Evolutionary conservation across 495 filamentous ascomycete species (phyloP).

Genomic region (Neurospora pannonica): DNA sequence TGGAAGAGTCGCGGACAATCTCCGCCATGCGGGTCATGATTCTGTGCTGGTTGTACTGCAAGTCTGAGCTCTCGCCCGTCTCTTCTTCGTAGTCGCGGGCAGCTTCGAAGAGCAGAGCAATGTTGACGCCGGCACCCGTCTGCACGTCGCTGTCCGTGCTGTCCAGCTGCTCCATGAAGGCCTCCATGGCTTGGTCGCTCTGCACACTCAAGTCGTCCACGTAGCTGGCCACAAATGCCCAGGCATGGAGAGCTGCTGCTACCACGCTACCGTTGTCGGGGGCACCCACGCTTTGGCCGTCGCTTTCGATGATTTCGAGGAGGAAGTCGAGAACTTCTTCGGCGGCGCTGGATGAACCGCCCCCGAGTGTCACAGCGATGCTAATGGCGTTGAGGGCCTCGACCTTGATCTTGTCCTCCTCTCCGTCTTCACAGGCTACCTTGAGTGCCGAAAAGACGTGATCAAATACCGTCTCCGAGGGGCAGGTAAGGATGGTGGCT

Average conservation of each 20-base stretch:
- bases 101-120: conserved; percentile 82
- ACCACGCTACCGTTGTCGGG: conserved; percentile 69
- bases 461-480: conserved; percentile 62
- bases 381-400: conserved; percentile 68
- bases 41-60: conserved; percentile 43
- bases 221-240: conserved; percentile 78
- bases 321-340: conserved; percentile 74
- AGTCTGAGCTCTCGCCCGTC: conserved; percentile 38
- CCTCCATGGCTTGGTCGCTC: conserved; percentile 68
- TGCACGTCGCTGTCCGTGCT: conserved; percentile 69
- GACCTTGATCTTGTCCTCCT: conserved; percentile 54
- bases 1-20: conserved; percentile 51
- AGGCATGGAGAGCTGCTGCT: conserved; percentile 72
- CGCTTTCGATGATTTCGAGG: conserved; percentile 76
- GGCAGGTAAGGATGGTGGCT: conserved; percentile 63
- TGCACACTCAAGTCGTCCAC: conserved; percentile 70
- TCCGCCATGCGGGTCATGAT: conserved; percentile 47
- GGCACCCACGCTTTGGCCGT: conserved; percentile 68
- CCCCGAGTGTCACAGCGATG: conserved; percentile 66
- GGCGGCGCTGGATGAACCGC: conserved; percentile 59
- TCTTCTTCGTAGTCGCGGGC: conserved; percentile 59
- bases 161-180: conserved; percentile 83
- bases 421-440: conserved; percentile 58
- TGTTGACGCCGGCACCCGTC: conserved; percentile 79
- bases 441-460: conserved; percentile 55